Percentiles rank a stretch among this genome's conserved stretches.
Evolutionary conservation across 2,329 filamentous ascomycete genomes (phyloP).

Genomic region (Tolypocladium ophioglossoides): DNA sequence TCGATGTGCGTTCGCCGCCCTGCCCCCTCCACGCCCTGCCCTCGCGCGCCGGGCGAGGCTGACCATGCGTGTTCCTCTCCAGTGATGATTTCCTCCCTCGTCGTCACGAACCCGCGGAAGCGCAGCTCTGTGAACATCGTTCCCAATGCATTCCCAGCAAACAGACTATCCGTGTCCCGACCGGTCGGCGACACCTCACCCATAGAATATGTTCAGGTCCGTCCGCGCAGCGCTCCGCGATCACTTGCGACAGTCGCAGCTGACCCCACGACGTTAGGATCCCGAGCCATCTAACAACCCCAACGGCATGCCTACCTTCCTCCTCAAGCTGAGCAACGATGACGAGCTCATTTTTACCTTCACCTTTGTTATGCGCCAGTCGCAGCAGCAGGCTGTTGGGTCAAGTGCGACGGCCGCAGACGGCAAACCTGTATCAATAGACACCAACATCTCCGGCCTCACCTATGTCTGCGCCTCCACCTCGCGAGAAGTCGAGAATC

Average conservation of each 20-base stretch:
- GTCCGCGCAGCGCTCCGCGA: slow-evolving; percentile 10
- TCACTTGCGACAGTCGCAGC: slow-evolving; percentile 3
- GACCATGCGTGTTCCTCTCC: slow-evolving; percentile 12
- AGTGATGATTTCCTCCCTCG: slow-evolving; percentile 83
- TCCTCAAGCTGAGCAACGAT: slow-evolving; percentile 79
- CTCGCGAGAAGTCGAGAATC: slow-evolving; percentile 77
- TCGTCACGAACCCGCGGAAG: slow-evolving; percentile 68
- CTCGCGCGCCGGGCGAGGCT: slow-evolving; percentile 1
- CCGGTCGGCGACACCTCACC: slow-evolving; percentile 63
- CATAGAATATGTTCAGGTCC: slow-evolving; percentile 87
- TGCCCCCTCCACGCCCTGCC: slow-evolving; percentile 8
- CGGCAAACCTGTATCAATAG: slow-evolving; percentile 35
- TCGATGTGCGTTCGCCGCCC: slow-evolving; percentile 54
- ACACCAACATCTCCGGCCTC: slow-evolving; percentile 76
- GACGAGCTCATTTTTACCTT: slow-evolving; percentile 92
- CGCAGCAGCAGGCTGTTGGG: slow-evolving; percentile 23
- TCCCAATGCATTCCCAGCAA: slow-evolving; percentile 83
- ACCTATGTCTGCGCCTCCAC: slow-evolving; percentile 89
- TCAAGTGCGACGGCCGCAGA: slow-evolving; percentile 36
- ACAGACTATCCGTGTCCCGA: slow-evolving; percentile 62
- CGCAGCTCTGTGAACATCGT: slow-evolving; percentile 66
- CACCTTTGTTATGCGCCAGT: slow-evolving; percentile 66
- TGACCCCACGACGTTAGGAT: slow-evolving; percentile 46
- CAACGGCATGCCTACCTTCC: slow-evolving; percentile 54
- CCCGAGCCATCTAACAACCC: slow-evolving; percentile 48